Percentiles rank a stretch among this genome's conserved stretches.
Evolutionary conservation across 371 early-diverging fungal genomes (phyloP).

Genomic region (Actinomucor elegans): DNA sequence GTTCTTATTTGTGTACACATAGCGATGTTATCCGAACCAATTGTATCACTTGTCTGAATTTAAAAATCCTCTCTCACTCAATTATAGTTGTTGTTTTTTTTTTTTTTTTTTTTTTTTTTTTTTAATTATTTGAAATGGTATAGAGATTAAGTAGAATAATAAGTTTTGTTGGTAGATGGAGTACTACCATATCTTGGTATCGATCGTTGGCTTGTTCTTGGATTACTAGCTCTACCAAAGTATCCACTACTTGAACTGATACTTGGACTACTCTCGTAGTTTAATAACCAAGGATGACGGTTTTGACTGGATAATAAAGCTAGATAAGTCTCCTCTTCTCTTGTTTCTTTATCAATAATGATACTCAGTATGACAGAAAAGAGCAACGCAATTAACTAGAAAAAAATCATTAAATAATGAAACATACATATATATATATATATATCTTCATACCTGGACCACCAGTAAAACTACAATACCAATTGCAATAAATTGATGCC

Average conservation of each 20-base stretch:
- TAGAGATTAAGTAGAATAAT: too few species aligned
- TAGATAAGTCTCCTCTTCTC: conserved; percentile 29
- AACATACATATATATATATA: neutral
- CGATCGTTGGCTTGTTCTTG: conserved; percentile 11
- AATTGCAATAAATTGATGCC: conserved; percentile 21
- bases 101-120: too few species aligned
- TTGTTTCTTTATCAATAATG: conserved; percentile 21
- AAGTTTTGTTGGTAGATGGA: too few species aligned
- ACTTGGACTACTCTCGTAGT: neutral
- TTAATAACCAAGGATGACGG: conserved; percentile 6
- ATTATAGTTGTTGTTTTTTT: too few species aligned
- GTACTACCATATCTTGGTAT: conserved; percentile 31
- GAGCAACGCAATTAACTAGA: conserved; percentile 15
- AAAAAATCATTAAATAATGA: neutral
- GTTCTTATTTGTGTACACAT: too few species aligned
- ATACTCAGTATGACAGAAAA: conserved; percentile 15
- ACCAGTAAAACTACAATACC: conserved; percentile 3
- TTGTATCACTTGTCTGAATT: too few species aligned
- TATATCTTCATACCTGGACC: conserved; percentile 10
- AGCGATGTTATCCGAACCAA: too few species aligned
- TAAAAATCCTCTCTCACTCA: too few species aligned
- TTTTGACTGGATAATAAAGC: conserved; percentile 18
- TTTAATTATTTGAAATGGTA: too few species aligned
- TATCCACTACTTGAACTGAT: conserved; percentile 9
- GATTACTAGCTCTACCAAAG: conserved; percentile 17